Percentiles rank a stretch among this genome's conserved stretches.
Conservation (phyloP, 345 rosid species). For the Lepidium didymum region DNA sequence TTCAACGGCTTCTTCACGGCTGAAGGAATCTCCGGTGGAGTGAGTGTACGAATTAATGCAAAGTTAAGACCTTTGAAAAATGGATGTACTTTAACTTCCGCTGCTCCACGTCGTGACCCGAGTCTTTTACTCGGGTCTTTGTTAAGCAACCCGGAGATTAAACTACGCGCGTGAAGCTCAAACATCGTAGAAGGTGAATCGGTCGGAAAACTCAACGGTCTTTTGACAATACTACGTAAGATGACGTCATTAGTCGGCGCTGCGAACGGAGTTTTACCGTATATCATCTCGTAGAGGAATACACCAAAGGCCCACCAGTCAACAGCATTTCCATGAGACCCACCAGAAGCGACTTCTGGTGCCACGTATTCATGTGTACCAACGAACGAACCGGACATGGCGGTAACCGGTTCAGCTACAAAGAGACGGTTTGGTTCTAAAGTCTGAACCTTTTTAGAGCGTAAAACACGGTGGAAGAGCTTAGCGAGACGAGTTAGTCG, state of each 20-base stretch:
- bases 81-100: conserved; percentile 79
- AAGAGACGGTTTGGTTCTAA: conserved; percentile 42
- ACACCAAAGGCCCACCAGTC: conserved; percentile 98
- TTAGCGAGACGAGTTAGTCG: conserved; percentile 33
- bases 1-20: conserved; percentile 28
- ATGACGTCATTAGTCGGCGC: conserved; percentile 69
- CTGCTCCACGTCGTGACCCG: conserved; percentile 80
- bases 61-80: conserved; percentile 78
- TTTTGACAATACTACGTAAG: conserved; percentile 80
- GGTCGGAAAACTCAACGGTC: conserved; percentile 53
- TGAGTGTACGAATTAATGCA: conserved; percentile 62
- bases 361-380: conserved; percentile 97
- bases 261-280: conserved; percentile 79
- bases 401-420: conserved; percentile 91
- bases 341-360: conserved; percentile 89
- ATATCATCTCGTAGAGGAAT: conserved; percentile 75
- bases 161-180: conserved; percentile 64
- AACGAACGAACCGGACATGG: conserved; percentile 82
- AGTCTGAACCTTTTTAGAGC: conserved; percentile 58
- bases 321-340: conserved; percentile 86
- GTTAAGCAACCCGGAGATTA: conserved; percentile 56
- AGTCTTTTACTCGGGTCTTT: conserved; percentile 66
- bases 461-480: conserved; percentile 47
- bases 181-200: conserved; percentile 36
- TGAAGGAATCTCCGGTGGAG: conserved; percentile 64